phyloP scores from a whole-genome alignment of 2,329 filamentous ascomycete genomes.

The Pseudocercospora vitis region DNA sequence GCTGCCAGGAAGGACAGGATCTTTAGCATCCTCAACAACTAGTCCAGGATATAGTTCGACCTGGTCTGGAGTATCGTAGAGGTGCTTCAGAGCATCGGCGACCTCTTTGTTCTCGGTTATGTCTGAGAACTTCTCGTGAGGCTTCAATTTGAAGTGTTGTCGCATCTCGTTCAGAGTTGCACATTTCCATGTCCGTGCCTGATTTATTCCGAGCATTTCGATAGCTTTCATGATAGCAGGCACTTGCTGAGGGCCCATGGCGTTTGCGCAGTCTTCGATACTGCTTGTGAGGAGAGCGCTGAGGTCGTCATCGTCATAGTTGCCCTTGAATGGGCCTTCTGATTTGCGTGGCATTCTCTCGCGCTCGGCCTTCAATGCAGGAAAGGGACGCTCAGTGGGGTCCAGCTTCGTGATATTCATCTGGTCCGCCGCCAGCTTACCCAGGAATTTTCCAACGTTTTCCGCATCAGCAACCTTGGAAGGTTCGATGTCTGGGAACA shows the following conservation, averaged over 20 bases:
- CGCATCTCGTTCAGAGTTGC: slow-evolving; percentile 66
- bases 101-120: slow-evolving; percentile 61
- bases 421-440: slow-evolving; percentile 32
- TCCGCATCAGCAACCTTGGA: slow-evolving; percentile 30
- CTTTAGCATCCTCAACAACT: slow-evolving; percentile 60
- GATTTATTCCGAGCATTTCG: slow-evolving; percentile 63
- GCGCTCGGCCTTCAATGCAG: slow-evolving; percentile 35
- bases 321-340: slow-evolving; percentile 47
- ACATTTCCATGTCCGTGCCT: slow-evolving; percentile 62
- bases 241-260: slow-evolving; percentile 60
- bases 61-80: slow-evolving; percentile 64
- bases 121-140: slow-evolving; percentile 57
- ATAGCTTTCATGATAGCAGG: slow-evolving; percentile 59
- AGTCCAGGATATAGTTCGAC: slow-evolving; percentile 71
- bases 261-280: slow-evolving; percentile 62
- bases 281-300: slow-evolving; percentile 56
- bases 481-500: slow-evolving; percentile 31
- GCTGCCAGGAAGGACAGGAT: slow-evolving; percentile 52
- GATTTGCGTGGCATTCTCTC: slow-evolving; percentile 31
- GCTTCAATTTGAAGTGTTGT: slow-evolving; percentile 61
- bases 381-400: slow-evolving; percentile 38
- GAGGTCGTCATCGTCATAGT: slow-evolving; percentile 59
- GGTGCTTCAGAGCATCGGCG: slow-evolving; percentile 54
- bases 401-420: slow-evolving; percentile 31
- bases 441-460: slow-evolving; percentile 35